Base-by-base conservation (phyloP, 768 basidiomycete genomes). In the Mycena kentingensis region DNA sequence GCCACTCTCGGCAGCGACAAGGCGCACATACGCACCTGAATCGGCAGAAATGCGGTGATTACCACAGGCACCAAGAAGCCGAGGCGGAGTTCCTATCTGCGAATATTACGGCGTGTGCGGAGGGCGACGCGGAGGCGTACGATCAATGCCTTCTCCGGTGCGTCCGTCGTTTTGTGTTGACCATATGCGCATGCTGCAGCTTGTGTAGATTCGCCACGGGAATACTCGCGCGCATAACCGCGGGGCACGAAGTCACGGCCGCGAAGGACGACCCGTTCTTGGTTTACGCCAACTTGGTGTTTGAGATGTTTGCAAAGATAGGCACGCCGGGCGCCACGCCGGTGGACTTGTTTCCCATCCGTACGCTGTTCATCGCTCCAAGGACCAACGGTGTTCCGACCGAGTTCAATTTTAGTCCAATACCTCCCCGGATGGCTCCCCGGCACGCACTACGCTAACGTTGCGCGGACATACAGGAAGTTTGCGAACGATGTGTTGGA, bases 381-480 rank as follows among this genome's bases (percentile, higher is more conserved):
- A 36, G 7, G 10, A 7, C 37, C 12, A 10, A 28, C 19, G 25
- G 11, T 5, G 25, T 27, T 27, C 29, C 10, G 34, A 2, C 13
- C 24, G 0, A n/a, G n/a, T n/a, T n/a, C n/a, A n/a, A n/a, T n/a
- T n/a, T 46, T 50, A 32, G 65, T 66, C 18, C 29, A 49, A 25
- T 25, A 69, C 27, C 53, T 73, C 24, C 72, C 72, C 0, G 58
- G 61, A 2, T 73, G 70, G 70, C 51, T 71, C 32, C 72, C 68
- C 0, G 71, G 72, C 18, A 63, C 68, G 19, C 22, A n/a, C 21
- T 70, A 59, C 34, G 58, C 57, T 11, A 12, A 22, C 31, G 18
- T 55, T 16, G 60, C 60, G 8, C 39, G 54, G 26, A 32, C n/a
- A 19, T 56, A 39, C 32, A 26, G 41, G 15, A 36, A 45, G 7